Evolutionary conservation across 1,284 basidiomycete species (phyloP), one percentile per base, ranked within the genome.

Genomic region (Xanthoconium separans): DNA sequence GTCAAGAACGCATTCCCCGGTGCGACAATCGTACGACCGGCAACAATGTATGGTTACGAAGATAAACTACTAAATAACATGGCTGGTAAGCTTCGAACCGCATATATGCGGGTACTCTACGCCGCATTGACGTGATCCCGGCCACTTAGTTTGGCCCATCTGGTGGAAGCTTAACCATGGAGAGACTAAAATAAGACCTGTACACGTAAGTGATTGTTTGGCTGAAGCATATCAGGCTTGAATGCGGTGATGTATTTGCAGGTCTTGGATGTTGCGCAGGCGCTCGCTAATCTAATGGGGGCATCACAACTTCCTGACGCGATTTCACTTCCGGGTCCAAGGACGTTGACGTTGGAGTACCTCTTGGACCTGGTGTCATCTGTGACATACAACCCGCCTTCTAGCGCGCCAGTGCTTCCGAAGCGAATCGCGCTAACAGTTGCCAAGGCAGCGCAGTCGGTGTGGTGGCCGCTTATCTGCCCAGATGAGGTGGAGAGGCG

Each of bases 41-140:
- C 83, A 7, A 72, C 81, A 36, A 84, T 98, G 84, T 99, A 81
- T 73, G 96, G 96, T 15, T 87, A 91, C 68, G 97, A 99, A 75
- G 96, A 99, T 77, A 93, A 91, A 71, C 76, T 99, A 52, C 73
- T 99, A 66, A 97, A 93, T 73, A 94, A 92, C 71, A 92, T 98
- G 73, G 90, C 93, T 47, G 77, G 93, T 93, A 70, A 74, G 89
- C 33, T 82, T 40, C 24, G 42, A 37, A 18, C 49, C 47, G 49
- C 36, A 45, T 36, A 22, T 46, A 39, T 33, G 39, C 31, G n/a
- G 54, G 54, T 44, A 43, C 48, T n/a, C 34, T 58, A 18, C 20
- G 47, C 57, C 44, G 34, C 49, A 48, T 54, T 58, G 46, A 62
- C 57, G 42, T 50, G 58, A 66, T 70, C 67, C 54, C 75, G 61